phyloP scores from a whole-genome alignment of 306 rosid species.

The Fragaria iinumae region DNA sequence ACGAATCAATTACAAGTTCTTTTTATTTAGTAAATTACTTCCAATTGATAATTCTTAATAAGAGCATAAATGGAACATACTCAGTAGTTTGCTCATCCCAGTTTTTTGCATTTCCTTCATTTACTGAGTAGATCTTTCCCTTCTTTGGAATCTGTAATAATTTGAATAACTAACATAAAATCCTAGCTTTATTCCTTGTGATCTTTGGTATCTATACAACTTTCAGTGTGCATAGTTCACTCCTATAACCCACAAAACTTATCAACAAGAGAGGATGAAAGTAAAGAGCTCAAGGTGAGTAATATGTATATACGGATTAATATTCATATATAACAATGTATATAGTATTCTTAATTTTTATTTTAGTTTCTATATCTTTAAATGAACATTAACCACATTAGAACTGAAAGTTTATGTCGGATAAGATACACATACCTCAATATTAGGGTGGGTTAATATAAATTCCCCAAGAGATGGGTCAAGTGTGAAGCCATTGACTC shows the following conservation, averaged over 20 bases:
- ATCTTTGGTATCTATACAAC: background rate
- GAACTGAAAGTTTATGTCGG: too few relatives aligned
- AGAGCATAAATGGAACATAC: conserved; percentile 39
- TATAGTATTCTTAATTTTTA: too few relatives aligned
- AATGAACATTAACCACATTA: too few relatives aligned
- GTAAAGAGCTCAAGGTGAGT: background rate
- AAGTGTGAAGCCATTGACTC: conserved; percentile 91
- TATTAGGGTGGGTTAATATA: conserved; percentile 85
- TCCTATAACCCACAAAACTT: too few relatives aligned
- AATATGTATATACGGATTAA: too few relatives aligned
- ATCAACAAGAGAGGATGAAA: too few relatives aligned
- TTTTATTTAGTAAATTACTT: too few relatives aligned
- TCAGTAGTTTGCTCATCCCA: conserved; percentile 84
- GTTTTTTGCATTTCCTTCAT: conserved; percentile 96
- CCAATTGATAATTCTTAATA: background rate
- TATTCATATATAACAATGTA: too few relatives aligned
- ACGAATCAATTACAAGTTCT: background rate
- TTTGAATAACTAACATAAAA: background rate
- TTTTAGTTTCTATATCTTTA: background rate
- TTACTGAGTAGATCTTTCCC: conserved; percentile 90
- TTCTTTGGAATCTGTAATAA: conserved; percentile 65
- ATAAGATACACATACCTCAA: conserved; percentile 47
- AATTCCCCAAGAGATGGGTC: conserved; percentile 97
- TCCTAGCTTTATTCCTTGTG: background rate
- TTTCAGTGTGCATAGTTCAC: background rate